Evolutionary conservation across 345 rosid genomes (phyloP).

Genomic region (Balakata baccata): DNA sequence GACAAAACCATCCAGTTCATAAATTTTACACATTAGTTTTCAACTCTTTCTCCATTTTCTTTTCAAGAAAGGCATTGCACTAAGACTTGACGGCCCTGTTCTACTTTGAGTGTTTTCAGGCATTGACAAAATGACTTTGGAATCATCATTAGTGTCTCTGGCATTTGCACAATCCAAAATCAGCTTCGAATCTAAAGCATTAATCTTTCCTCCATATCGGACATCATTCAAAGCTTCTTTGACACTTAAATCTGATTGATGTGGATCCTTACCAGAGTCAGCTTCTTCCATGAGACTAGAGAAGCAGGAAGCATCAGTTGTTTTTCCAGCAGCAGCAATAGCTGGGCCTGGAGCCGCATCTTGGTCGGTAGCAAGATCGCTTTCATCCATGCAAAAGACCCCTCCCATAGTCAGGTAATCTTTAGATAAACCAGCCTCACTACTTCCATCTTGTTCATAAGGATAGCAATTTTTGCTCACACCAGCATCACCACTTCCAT

Average conservation of each 20-base stretch:
- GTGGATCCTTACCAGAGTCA: slow-evolving; percentile 11
- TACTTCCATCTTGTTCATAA: slow-evolving; percentile 15
- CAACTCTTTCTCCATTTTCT: slow-evolving; percentile 51
- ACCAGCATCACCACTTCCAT: slow-evolving; percentile 29
- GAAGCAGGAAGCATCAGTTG: slow-evolving; percentile 10
- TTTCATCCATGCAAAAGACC: slow-evolving; percentile 68
- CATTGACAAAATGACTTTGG: slow-evolving; percentile 8
- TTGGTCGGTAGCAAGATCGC: slow-evolving; percentile 26
- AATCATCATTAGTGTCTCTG: slow-evolving; percentile 18
- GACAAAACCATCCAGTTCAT: background rate
- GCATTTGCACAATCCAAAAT: slow-evolving; percentile 18
- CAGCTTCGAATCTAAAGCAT: slow-evolving; percentile 3
- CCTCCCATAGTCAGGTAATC: slow-evolving; percentile 59
- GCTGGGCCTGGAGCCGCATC: slow-evolving; percentile 17
- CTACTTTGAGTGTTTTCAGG: slow-evolving; percentile 21
- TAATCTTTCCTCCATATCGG: slow-evolving; percentile 8
- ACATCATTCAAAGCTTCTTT: slow-evolving; percentile 8
- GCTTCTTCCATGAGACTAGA: slow-evolving; percentile 16
- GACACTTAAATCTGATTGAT: slow-evolving; percentile 13
- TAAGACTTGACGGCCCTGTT: slow-evolving; percentile 25
- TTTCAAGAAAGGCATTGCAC: slow-evolving; percentile 51
- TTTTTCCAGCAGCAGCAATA: slow-evolving; percentile 3
- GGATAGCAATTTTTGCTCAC: slow-evolving; percentile 24
- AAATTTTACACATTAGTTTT: background rate
- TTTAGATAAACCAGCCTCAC: slow-evolving; percentile 22